Base-by-base conservation (phyloP, 805 yeast species). In the Suhomyces pyralidae region DNA sequence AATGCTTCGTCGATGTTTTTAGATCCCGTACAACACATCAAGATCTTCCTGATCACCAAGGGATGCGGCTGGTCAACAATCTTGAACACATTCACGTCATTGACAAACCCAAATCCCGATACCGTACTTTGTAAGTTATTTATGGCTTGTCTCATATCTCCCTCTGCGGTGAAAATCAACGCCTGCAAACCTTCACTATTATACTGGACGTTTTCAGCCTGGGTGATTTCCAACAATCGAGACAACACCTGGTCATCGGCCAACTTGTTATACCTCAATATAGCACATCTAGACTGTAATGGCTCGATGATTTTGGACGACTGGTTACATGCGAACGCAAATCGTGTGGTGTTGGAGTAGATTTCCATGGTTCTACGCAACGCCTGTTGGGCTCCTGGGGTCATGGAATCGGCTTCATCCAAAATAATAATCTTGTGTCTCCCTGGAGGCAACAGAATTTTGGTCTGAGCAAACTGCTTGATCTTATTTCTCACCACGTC, bases 11-110 rank as follows among this genome's bases (percentile, higher is more conserved):
- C 96, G 28, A 90, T 79, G 15, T 75, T 68, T 24, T 62, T 59
- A 32, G 63, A 56, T 52, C 76, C 69, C 6, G 69, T 61, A 54
- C 78, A 73, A 1, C 80, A 76, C 34, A 74, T 68, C 48, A 88
- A 67, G 40, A 88, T 70, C 60, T 83, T 83, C 59, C 83, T 83
- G 38, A 94, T 86, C 5, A 89, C 84, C 48, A 91, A 69, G 0
- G 99, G 99, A 70, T 94, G 98, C 2, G 99, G 99, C 50, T 91
- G 87, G 67, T 94, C 99, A 2, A 94, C 98, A 53, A 94, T 89
- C 66, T 88, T 90, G 78, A 91, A 94, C 15, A 94, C 99, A 62
- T 92, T 93, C 40, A 88, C 90, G 46, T 90, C 90, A 63, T 84
- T 88, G n/a, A 94, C 97, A 51, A 88, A 79, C 3, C 88, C 92